phyloP scores from a whole-genome alignment of 192 early-diverging fungal genomes.

The Dissophora globulifera region DNA sequence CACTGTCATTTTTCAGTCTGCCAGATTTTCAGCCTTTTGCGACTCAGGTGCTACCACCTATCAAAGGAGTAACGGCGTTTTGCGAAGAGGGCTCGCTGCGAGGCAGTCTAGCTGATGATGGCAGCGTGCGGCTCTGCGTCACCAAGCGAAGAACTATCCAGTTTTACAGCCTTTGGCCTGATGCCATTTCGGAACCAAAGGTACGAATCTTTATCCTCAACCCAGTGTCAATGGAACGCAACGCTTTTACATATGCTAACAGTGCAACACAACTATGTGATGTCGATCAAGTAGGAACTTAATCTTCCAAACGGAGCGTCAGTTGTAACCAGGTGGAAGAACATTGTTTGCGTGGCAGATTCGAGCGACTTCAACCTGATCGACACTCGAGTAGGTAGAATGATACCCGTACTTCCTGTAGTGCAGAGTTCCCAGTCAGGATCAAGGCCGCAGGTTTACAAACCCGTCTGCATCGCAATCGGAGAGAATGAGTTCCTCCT shows the following conservation, averaged over 20 bases:
- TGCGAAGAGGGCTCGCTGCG: constrained; percentile 61
- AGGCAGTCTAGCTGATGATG: constrained; percentile 59
- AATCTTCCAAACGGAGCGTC: constrained; percentile 71
- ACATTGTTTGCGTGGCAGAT: constrained; percentile 76
- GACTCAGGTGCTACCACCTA: constrained; percentile 45
- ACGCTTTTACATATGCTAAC: no score
- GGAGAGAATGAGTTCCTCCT: constrained; percentile 78
- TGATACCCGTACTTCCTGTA: constrained; percentile 43
- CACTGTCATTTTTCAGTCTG: constrained; percentile 71
- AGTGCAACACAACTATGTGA: not conserved
- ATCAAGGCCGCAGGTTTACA: constrained; percentile 44
- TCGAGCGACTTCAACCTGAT: constrained; percentile 75
- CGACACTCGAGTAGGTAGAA: constrained; percentile 42
- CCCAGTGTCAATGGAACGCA: no score
- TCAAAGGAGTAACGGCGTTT: constrained; percentile 71
- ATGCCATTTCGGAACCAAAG: constrained; percentile 34
- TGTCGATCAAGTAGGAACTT: constrained; percentile 61
- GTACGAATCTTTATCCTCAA: constrained; percentile 6
- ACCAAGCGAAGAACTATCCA: constrained; percentile 61
- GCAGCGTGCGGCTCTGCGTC: constrained; percentile 60
- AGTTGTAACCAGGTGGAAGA: constrained; percentile 63
- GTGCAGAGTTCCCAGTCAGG: constrained; percentile 24
- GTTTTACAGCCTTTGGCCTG: constrained; percentile 53
- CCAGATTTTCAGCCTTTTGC: constrained; percentile 61
- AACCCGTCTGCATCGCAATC: constrained; percentile 72